These are phyloP conservation scores for Penicilliopsis zonata DNA, from an alignment of 495 filamentous ascomycete genomes.

Conservation along the genomic window DNA sequence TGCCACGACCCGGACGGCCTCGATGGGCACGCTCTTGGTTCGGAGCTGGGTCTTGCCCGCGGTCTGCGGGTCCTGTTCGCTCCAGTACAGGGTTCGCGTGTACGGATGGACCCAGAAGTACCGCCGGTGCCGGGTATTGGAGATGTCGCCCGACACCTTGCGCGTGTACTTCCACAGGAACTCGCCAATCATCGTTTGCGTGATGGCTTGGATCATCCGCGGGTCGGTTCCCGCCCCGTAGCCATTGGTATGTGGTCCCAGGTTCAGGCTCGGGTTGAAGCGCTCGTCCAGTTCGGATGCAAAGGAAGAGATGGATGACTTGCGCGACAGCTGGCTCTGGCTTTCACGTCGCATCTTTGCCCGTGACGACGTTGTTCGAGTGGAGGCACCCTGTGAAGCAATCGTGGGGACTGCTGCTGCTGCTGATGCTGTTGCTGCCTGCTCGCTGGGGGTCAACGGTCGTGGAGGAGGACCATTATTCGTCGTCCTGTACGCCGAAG, in stretches of 20 bases:
- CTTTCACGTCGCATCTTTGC: conserved; percentile 20
- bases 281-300: conserved; percentile 83
- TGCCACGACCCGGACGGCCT: conserved; percentile 82
- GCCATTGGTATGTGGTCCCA: conserved; percentile 44
- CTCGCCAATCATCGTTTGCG: conserved; percentile 98
- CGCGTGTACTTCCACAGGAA: conserved; percentile 98
- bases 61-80: conserved; percentile 71
- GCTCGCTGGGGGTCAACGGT: conserved; percentile 59
- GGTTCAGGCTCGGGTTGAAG: conserved; percentile 61
- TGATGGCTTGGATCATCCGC: conserved; percentile 98
- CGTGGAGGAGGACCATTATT: conserved; percentile 33
- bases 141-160: conserved; percentile 77
- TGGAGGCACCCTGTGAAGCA: conserved; percentile 39
- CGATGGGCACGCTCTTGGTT: conserved; percentile 91
- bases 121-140: conserved; percentile 74
- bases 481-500: conserved; percentile 61
- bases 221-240: conserved; percentile 61
- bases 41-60: conserved; percentile 67
- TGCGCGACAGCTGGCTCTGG: conserved; percentile 49
- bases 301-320: conserved; percentile 90
- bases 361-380: conserved; percentile 38
- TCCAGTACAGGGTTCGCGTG: conserved; percentile 95
- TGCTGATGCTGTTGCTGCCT: no score
- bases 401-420: no score
- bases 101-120: conserved; percentile 99